A percentile compares a stretch with the other conserved stretches of the same genome.
These are phyloP conservation scores for Climacium dendroides DNA, from an alignment of 225 moss, liverwort and hornwort genomes.

Conservation along the genomic window DNA sequence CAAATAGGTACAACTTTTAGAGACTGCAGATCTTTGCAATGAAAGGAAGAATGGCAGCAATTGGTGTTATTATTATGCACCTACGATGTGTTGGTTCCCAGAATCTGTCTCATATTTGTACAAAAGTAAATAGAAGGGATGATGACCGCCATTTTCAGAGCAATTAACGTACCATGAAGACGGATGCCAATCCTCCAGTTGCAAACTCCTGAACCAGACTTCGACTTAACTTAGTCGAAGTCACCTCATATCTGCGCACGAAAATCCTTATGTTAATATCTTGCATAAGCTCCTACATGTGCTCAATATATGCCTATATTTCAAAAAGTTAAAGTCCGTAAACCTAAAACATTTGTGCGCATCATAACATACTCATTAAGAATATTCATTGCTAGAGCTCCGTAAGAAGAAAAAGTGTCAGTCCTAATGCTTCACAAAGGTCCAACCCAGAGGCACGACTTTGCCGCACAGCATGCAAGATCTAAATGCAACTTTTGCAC, in stretches of 20 bases:
- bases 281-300: neutral
- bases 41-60: neutral
- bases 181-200: constrained; percentile 74
- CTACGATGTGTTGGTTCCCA: neutral
- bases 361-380: neutral
- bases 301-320: neutral
- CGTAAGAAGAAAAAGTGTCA: neutral
- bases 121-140: neutral
- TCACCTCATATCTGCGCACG: constrained; percentile 76
- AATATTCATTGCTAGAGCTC: neutral
- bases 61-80: neutral
- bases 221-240: constrained; percentile 80
- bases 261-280: neutral
- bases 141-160: neutral
- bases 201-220: constrained; percentile 67
- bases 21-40: neutral
- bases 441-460: neutral
- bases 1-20: neutral
- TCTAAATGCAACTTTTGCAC: neutral
- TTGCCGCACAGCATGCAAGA: neutral
- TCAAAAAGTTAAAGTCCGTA: neutral
- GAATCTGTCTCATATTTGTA: neutral
- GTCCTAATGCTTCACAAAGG: neutral
- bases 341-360: neutral
- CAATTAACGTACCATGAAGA: constrained; percentile 52